Base-by-base conservation (phyloP, 768 basidiomycete genomes). In the Sarcodon aspratus region DNA sequence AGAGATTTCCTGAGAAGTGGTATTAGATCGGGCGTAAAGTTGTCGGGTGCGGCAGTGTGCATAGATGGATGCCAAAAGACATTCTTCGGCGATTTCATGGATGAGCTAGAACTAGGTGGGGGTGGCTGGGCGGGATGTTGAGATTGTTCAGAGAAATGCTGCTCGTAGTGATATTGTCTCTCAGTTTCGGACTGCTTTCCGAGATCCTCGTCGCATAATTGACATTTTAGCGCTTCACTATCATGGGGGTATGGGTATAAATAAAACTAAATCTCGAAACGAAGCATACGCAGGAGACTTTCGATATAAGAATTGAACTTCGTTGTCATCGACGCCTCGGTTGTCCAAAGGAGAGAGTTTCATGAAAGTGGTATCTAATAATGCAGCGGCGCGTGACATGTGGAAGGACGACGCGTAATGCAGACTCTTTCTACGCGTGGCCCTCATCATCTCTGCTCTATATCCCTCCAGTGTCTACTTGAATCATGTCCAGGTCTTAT, bases 401-500 rank as follows among this genome's bases (percentile, higher is more conserved):
- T 54, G 49, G 18, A 9, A 3, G 13, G 46, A 49, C 48, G 45
- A 44, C 21, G 45, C 33, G 45, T 31, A 31, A 34, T 15, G 9
- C 17, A 46, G 15, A 15, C 15, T 46, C 10, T 45, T 51, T 10
- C 38, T 43, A 27, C 18, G 35, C 35, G 12, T 9, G 35, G 37
- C 9, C 27, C 9, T 40, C 33, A 36, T 48, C 46, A 50, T 48
- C 57, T 48, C 52, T 52, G 38, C 55, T 47, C 51, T 31, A 36
- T 31, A 36, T 33, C 45, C 13, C 37, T 48, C 11, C 48, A 48
- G 35, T 49, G n/a, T 31, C 33, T 31, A 11, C 32, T n/a, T 47
- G 21, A 36, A 44, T 15, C 56, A 90, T 90, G 87, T 90, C 93
- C 50, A 86, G 93, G 74, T 94, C 90, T 33, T 96, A 96, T 72